Evolutionary conservation across 495 filamentous ascomycete species (phyloP), one percentile per base, ranked within the genome.

Genomic region (Xylaria castorea): DNA sequence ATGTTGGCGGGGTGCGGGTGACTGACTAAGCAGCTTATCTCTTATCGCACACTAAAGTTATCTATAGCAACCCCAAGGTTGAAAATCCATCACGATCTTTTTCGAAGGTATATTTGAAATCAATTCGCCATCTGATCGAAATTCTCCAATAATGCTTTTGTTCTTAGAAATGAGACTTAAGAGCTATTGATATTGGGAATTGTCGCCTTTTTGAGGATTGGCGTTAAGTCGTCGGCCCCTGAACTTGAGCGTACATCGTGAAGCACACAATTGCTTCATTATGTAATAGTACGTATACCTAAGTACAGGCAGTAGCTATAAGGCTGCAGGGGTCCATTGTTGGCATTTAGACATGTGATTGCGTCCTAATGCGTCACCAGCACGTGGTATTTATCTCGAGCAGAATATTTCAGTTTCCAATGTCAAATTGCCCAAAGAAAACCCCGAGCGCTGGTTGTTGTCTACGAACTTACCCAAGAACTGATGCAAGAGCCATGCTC

Each of bases 341-440:
- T 67, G 62, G 40, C n/a, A 57, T 70, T 16, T 12, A 61, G 51
- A 71, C 77, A 79, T 79, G 77, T 79, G 77, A 79, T 75, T 57
- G 50, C 36, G 55, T 66, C 67, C 70, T 64, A 55, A 68, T 62
- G 73, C 72, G 46, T 55, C 60, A 18, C 38, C 51, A 42, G 66
- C 66, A 73, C 65, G 67, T 70, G 72, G 72, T 65, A 53, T 25
- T 30, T 32, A 46, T 48, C 22, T 50, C 5, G 22, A 57, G 66
- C 66, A 42, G n/a, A 57, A 68, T 4, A 20, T 34, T 55, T 51
- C 34, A 44, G 27, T 27, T 42, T 55, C 55, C 18, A 69, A 18
- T 44, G 32, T 71, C 44, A 34, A 58, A 38, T 27, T 27, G 48
- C 9, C 30, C n/a, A 32, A 36, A 50, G 18, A 40, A 50, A 25